Percentiles rank a stretch among this genome's conserved stretches.
These are phyloP conservation scores for Calocybe cyanea DNA, from an alignment of 768 basidiomycete genomes.

Conservation along the genomic window DNA sequence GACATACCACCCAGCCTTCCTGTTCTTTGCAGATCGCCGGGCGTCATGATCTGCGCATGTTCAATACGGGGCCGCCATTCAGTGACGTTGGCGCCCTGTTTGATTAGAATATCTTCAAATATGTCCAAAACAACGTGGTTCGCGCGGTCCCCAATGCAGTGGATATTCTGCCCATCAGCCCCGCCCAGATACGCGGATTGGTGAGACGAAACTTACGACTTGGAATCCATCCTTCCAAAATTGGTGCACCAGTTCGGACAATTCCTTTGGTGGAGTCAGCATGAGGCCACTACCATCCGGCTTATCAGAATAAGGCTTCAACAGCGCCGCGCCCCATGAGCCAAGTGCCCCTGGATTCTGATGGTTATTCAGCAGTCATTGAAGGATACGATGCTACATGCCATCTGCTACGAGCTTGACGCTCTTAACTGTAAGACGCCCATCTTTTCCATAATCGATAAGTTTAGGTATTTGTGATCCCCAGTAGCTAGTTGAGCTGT, in stretches of 20 bases:
- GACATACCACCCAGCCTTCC: constrained; percentile 69
- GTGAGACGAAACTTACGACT: constrained; percentile 79
- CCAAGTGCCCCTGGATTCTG: constrained; percentile 70
- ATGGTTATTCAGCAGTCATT: background rate
- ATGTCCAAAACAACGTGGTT: constrained; percentile 82
- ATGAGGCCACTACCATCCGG: constrained; percentile 70
- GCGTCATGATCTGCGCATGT: constrained; percentile 86
- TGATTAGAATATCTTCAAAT: constrained; percentile 60
- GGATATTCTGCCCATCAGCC: constrained; percentile 60
- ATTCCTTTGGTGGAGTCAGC: constrained; percentile 47
- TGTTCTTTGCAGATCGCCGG: constrained; percentile 63
- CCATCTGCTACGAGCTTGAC: constrained; percentile 81
- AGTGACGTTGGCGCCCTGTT: constrained; percentile 32
- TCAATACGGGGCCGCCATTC: constrained; percentile 78
- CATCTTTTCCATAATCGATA: constrained; percentile 52
- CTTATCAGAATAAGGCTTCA: constrained; percentile 81
- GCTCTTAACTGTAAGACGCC: constrained; percentile 54
- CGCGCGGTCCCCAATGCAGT: constrained; percentile 86
- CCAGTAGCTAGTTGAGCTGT: constrained; percentile 59
- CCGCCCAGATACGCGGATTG: background rate
- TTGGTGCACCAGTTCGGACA: constrained; percentile 50
- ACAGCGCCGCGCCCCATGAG: constrained; percentile 87
- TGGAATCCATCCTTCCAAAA: constrained; percentile 80
- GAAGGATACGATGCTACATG: constrained; percentile 17
- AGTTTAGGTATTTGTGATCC: constrained; percentile 58